These are phyloP conservation scores for Dalbergia cochinchinensis DNA, from an alignment of 306 rosid genomes.

Conservation along the genomic window DNA sequence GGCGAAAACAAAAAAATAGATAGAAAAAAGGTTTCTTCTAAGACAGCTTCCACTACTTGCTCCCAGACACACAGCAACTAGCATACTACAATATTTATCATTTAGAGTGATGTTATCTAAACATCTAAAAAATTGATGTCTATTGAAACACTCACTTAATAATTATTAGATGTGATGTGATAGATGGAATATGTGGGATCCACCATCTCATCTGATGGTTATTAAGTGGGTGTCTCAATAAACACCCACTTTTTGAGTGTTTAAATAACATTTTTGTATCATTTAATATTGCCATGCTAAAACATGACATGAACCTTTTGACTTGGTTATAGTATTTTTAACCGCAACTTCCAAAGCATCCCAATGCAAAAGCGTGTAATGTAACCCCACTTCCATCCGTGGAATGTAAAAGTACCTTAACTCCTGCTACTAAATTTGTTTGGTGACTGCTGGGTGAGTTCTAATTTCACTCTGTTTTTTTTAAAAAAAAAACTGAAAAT, in stretches of 20 bases:
- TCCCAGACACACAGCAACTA: slow-evolving; percentile 10
- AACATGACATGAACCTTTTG: slow-evolving; percentile 16
- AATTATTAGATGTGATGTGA: too few species aligned
- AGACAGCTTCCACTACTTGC: slow-evolving; percentile 26
- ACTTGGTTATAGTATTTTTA: slow-evolving; percentile 19
- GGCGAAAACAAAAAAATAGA: not conserved
- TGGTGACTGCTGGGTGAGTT: not conserved
- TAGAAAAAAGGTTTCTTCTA: not conserved
- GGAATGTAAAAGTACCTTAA: not conserved
- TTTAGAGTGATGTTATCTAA: too few species aligned
- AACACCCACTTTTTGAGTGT: too few species aligned
- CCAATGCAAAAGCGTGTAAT: slow-evolving; percentile 39
- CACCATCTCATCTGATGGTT: too few species aligned
- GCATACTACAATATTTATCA: too few species aligned
- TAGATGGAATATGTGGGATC: too few species aligned
- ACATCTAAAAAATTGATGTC: too few species aligned
- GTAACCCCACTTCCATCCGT: not conserved
- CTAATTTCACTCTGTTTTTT: not conserved
- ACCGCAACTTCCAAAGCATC: slow-evolving; percentile 2
- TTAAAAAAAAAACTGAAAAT: not conserved
- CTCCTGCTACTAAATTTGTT: not conserved
- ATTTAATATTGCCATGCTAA: too few species aligned
- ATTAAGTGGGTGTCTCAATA: too few species aligned
- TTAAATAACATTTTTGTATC: too few species aligned
- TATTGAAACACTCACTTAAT: too few species aligned